Evolutionary conservation across 768 basidiomycete species (phyloP).

Genomic region (Boletus sp.): DNA sequence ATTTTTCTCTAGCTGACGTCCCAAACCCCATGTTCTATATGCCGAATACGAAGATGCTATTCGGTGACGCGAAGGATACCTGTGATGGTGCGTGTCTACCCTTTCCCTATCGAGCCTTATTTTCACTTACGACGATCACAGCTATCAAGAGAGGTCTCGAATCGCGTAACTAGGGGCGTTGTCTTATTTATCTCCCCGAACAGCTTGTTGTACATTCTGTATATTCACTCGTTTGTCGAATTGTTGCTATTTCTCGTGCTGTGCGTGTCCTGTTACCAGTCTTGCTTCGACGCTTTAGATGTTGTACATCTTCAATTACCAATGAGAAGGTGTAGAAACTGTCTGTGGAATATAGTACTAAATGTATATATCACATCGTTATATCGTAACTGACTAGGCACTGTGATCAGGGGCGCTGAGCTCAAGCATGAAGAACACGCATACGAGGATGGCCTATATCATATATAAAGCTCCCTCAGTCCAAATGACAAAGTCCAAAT

Average conservation of each 20-base stretch:
- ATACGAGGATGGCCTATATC: conserved; percentile 20
- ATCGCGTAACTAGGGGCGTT: conserved; percentile 18
- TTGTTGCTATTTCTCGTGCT: neutral
- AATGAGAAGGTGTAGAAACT: neutral
- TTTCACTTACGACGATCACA: conserved; percentile 20
- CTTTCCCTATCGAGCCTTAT: neutral
- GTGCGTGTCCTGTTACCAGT: neutral
- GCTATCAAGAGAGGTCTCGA: conserved; percentile 64
- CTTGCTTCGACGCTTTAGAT: neutral
- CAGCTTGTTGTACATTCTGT: conserved; percentile 16
- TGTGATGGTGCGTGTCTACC: conserved; percentile 62
- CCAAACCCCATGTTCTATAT: conserved; percentile 95
- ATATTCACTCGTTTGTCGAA: conserved; percentile 20
- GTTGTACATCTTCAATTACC: conserved; percentile 8
- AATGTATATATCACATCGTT: conserved; percentile 26
- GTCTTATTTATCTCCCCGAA: neutral
- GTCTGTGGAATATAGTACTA: conserved; percentile 22
- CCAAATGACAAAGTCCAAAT: conserved; percentile 27
- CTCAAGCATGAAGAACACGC: conserved; percentile 4
- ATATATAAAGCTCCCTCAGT: conserved; percentile 19
- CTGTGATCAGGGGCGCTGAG: conserved; percentile 9
- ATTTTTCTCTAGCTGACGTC: conserved; percentile 61
- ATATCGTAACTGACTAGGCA: conserved; percentile 22
- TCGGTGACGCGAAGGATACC: conserved; percentile 88
- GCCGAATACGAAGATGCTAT: conserved; percentile 86